Percentiles rank a stretch among this genome's conserved stretches.
These are phyloP conservation scores for Epichloe amarillans DNA, from an alignment of 2,329 filamentous ascomycete species.

Conservation along the genomic window DNA sequence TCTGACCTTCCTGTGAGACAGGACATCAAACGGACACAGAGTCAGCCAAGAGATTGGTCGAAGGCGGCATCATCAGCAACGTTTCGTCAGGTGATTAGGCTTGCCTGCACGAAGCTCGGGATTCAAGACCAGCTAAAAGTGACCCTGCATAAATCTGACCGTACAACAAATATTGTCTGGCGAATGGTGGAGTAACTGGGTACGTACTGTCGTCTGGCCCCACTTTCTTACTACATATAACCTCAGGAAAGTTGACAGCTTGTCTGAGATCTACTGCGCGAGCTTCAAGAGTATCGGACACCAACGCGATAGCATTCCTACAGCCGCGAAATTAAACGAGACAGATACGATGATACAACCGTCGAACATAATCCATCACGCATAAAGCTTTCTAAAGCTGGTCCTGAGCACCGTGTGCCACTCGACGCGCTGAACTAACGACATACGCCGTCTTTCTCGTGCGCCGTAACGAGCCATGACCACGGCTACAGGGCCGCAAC, in stretches of 20 bases:
- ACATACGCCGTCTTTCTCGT: neutral
- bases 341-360: neutral
- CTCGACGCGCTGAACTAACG: neutral
- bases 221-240: neutral
- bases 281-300: neutral
- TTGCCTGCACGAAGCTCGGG: neutral
- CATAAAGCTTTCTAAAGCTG: neutral
- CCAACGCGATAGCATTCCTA: neutral
- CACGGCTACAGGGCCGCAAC: conserved; percentile 15
- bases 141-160: neutral
- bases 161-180: neutral
- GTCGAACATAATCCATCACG: neutral
- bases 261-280: neutral
- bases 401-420: neutral
- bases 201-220: neutral
- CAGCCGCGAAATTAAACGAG: neutral
- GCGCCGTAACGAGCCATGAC: conserved; percentile 15
- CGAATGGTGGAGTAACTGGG: neutral
- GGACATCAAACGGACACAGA: neutral
- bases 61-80: neutral
- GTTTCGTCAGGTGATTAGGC: conserved; percentile 2
- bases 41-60: neutral
- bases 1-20: neutral
- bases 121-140: neutral
- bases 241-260: conserved; percentile 2